These are phyloP conservation scores for Cladosporium austrohemisphaericum DNA, from an alignment of 2,329 filamentous ascomycete species.

Conservation along the genomic window DNA sequence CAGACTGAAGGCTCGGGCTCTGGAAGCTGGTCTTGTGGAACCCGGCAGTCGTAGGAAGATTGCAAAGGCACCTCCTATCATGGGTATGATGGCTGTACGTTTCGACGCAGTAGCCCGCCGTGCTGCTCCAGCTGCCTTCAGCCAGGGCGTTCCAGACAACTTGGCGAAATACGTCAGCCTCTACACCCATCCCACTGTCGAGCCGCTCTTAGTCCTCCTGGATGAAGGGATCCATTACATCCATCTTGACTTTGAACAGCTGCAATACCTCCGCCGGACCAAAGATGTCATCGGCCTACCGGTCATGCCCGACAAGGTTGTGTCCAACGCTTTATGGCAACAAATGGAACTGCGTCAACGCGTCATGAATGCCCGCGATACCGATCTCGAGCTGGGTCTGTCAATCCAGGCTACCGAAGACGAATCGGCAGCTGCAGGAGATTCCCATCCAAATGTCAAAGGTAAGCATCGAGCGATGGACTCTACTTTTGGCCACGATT, in stretches of 20 bases:
- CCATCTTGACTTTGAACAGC: constrained; percentile 56
- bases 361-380: constrained; percentile 51
- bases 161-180: constrained; percentile 49
- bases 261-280: constrained; percentile 52
- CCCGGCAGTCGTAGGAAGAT: constrained; percentile 40
- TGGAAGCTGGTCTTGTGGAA: constrained; percentile 47
- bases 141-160: constrained; percentile 39
- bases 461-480: constrained; percentile 42
- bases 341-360: constrained; percentile 54
- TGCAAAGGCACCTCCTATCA: constrained; percentile 46
- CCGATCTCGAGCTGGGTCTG: constrained; percentile 52
- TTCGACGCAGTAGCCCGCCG: constrained; percentile 52
- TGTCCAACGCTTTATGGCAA: constrained; percentile 56
- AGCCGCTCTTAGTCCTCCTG: constrained; percentile 53
- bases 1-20: constrained; percentile 44
- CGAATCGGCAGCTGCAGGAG: constrained; percentile 16
- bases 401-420: constrained; percentile 41
- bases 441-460: constrained; percentile 30
- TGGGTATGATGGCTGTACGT: constrained; percentile 49
- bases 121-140: constrained; percentile 16
- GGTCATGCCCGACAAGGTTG: constrained; percentile 53
- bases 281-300: constrained; percentile 53
- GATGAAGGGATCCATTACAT: constrained; percentile 60
- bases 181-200: constrained; percentile 53
- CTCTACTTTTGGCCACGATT: constrained; percentile 14